Evolutionary conservation across 352 stramenopile genomes (phyloP).

Genomic region (Pythium periplocum): DNA sequence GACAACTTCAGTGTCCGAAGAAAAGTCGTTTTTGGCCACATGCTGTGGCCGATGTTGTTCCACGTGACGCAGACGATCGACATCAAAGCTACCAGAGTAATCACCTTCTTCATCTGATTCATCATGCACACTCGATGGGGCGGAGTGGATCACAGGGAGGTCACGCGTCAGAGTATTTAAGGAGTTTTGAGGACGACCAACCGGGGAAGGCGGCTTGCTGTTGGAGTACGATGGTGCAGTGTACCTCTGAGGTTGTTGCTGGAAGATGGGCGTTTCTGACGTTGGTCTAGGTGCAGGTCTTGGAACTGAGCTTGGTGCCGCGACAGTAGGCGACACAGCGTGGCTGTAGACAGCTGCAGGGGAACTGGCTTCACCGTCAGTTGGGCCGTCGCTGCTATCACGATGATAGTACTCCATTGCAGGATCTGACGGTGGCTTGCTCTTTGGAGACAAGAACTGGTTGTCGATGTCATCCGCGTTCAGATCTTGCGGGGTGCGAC

Average conservation of each 20-base stretch:
- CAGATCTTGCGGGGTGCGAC: conserved; percentile 21
- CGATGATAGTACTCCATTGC: background rate
- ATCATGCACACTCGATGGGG: conserved; percentile 16
- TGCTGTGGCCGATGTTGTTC: conserved; percentile 30
- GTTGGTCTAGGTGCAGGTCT: background rate
- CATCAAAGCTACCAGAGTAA: conserved; percentile 74
- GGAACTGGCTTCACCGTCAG: conserved; percentile 14
- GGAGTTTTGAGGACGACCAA: conserved; percentile 4
- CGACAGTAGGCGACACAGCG: conserved; percentile 6
- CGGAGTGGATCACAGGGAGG: conserved; percentile 22
- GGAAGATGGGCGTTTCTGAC: background rate
- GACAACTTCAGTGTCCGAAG: conserved; percentile 26
- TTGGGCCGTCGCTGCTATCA: background rate
- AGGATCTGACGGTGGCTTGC: conserved; percentile 20
- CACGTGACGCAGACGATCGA: conserved; percentile 71
- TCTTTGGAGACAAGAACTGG: conserved; percentile 50
- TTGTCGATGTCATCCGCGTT: conserved; percentile 38
- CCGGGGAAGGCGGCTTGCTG: conserved; percentile 13
- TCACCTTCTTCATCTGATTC: conserved; percentile 23
- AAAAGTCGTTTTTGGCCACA: conserved; percentile 6
- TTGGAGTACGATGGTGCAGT: conserved; percentile 11
- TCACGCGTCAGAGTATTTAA: conserved; percentile 25
- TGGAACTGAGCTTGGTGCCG: background rate
- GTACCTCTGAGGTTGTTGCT: conserved; percentile 3
- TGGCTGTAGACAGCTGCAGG: conserved; percentile 13